Evolutionary conservation across 1,284 basidiomycete species (phyloP).

Genomic region (Inonotus hispidus): DNA sequence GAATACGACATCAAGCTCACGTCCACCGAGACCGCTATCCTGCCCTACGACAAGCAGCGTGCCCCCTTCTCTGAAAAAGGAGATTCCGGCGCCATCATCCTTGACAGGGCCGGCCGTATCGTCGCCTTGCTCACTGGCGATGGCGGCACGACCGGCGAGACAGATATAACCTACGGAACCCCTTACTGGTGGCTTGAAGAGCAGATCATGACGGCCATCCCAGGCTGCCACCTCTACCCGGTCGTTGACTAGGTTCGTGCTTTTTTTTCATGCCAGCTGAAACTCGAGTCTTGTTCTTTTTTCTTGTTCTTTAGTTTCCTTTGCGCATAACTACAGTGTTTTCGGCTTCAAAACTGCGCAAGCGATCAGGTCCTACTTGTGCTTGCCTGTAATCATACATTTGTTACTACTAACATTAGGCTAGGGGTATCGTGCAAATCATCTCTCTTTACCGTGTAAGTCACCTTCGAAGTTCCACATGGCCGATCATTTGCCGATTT

Average conservation of each 20-base stretch:
- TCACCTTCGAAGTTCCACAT: too few species aligned
- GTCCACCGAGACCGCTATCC: constrained; percentile 30
- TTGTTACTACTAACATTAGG: too few species aligned
- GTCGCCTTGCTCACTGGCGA: constrained; percentile 17
- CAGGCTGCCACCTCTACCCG: constrained; percentile 3
- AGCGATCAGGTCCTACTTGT: too few species aligned
- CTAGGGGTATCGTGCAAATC: too few species aligned
- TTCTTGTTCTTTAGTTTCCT: too few species aligned
- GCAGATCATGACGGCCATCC: constrained; percentile 1
- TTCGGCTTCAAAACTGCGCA: too few species aligned
- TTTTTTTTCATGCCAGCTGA: neutral
- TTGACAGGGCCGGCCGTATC: constrained; percentile 21
- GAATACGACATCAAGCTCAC: constrained; percentile 18
- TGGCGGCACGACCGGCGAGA: neutral
- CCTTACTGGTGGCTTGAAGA: neutral
- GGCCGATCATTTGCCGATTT: too few species aligned
- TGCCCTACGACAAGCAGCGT: constrained; percentile 26
- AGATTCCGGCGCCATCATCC: constrained; percentile 26
- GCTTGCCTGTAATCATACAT: too few species aligned
- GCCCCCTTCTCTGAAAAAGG: constrained; percentile 32
- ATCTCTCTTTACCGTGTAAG: too few species aligned
- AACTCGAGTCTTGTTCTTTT: too few species aligned
- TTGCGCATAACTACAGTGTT: too few species aligned
- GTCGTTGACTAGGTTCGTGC: neutral
- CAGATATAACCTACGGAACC: constrained; percentile 3